Base-by-base conservation (phyloP, 2,329 filamentous ascomycete genomes). In the Colletotrichum sansevieriae region DNA sequence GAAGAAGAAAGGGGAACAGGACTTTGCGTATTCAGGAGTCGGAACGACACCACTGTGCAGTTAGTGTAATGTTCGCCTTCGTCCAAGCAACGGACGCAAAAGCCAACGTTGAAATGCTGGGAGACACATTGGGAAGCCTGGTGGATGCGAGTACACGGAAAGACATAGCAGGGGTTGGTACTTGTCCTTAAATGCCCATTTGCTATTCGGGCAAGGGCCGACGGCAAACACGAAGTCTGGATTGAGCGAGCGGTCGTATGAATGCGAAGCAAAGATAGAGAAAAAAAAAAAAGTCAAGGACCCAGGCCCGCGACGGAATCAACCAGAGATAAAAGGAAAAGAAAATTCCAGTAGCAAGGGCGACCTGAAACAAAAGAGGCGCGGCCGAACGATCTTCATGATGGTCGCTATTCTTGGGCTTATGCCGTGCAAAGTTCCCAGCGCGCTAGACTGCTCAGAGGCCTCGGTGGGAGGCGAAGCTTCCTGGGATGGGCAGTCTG, bases 301-400 rank as follows among this genome's bases (percentile, higher is more conserved):
- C 11, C 13, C 29, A 54, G 12, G 49, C 4, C 25, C 20, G 20
- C 13, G 12, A 55, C 35, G 13, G 22, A 33, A 51, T 6, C 29
- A 13, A 11, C 29, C 29, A 25, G 25, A 39, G 44, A 22, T 22
- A 20, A 52, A 15, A 2, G 1, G 20, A 33, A 46, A 4, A 41
- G 11, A 41, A 43, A 52, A 54, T 7, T 22, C 15, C 37, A 37
- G 15, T 29, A 35, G 41, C 12, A 35, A 44, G 13, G 35, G 46
- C 41, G 62, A 61, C 65, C 65, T 65, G 62, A 61, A 68, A 68
- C 65, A 41, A 56, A 44, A 56, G 65, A 68, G 65, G 65, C 55
- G 62, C 62, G 49, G 43, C 22, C 55, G 62, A 47, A 22, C 10
- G 62, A 65, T 65, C 47, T 56, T 51, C 55, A 61, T 43, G 18